Evolutionary conservation across 805 yeast genomes (phyloP).

Genomic region (Candida germanica): DNA sequence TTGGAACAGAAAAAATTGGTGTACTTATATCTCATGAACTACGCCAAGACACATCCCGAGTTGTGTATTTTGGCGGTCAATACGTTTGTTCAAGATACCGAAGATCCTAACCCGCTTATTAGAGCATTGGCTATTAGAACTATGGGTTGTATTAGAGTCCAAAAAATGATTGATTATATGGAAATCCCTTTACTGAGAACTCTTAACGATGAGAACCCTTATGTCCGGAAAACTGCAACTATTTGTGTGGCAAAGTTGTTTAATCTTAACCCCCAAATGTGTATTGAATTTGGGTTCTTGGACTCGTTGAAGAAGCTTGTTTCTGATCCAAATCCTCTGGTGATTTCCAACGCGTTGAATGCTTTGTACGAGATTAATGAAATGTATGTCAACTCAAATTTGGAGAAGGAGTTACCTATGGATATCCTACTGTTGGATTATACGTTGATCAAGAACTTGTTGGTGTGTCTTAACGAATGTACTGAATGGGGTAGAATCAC

Average conservation of each 20-base stretch:
- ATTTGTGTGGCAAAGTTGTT: constrained; percentile 94
- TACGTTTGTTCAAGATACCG: constrained; percentile 92
- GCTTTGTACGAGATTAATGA: constrained; percentile 82
- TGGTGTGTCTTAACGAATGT: constrained; percentile 89
- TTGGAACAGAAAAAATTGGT: constrained; percentile 95
- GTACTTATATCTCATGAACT: constrained; percentile 91
- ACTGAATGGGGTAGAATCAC: constrained; percentile 99
- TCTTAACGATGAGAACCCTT: constrained; percentile 88
- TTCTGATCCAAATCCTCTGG: constrained; percentile 93
- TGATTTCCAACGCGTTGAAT: constrained; percentile 88
- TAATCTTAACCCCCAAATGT: constrained; percentile 75
- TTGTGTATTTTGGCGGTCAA: constrained; percentile 93
- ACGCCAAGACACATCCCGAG: constrained; percentile 95
- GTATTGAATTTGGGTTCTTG: constrained; percentile 84
- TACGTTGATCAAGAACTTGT: constrained; percentile 54
- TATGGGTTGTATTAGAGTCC: constrained; percentile 97
- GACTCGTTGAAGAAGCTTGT: constrained; percentile 63
- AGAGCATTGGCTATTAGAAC: constrained; percentile 96
- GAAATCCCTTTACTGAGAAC: constrained; percentile 86
- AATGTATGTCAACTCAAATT: constrained; percentile 42
- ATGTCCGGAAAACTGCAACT: constrained; percentile 96
- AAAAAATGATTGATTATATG: constrained; percentile 92
- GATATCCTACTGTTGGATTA: constrained; percentile 36
- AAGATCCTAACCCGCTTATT: constrained; percentile 94
- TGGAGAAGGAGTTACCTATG: constrained; percentile 28